A percentile compares a stretch with the other conserved stretches of the same genome.
Evolutionary conservation across 208 protist species (phyloP).

Genomic region (Acanthamoeba culbertsoni): DNA sequence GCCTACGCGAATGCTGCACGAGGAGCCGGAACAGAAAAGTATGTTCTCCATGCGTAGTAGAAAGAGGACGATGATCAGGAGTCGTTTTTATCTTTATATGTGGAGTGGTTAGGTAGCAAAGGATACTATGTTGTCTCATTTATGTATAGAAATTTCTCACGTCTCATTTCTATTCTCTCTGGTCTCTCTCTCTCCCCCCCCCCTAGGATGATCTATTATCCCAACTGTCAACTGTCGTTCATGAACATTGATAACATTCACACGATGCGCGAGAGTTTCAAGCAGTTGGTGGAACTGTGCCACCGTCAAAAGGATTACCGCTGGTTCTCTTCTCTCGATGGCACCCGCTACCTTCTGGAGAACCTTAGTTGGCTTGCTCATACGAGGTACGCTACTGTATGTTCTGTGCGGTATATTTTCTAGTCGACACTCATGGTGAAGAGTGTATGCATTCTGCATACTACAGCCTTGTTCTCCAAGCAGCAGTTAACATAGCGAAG

Average conservation of each 20-base stretch:
- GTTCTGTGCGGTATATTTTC: too few species aligned
- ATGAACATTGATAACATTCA: conserved; percentile 87
- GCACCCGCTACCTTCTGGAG: conserved; percentile 41
- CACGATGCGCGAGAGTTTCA: conserved; percentile 78
- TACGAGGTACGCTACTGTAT: too few species aligned
- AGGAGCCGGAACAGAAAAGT: conserved; percentile 81
- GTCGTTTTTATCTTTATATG: neutral
- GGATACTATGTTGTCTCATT: neutral
- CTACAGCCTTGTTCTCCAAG: conserved; percentile 50
- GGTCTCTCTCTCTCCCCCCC: too few species aligned
- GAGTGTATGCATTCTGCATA: too few species aligned
- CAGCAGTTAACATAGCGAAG: conserved; percentile 55
- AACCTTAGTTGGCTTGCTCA: conserved; percentile 48
- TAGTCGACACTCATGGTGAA: too few species aligned
- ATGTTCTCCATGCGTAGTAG: conserved; percentile 16
- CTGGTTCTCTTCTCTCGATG: conserved; percentile 59
- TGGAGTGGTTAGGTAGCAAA: neutral
- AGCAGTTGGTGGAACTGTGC: conserved; percentile 66
- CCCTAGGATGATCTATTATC: conserved; percentile 64
- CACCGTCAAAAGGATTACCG: conserved; percentile 39
- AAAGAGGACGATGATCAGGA: neutral
- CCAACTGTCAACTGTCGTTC: conserved; percentile 44
- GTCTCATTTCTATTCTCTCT: neutral
- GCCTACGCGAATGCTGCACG: conserved; percentile 84
- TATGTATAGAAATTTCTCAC: neutral